Base-by-base conservation (phyloP, 2,329 filamentous ascomycete species). In the Ramichloridium luteum region DNA sequence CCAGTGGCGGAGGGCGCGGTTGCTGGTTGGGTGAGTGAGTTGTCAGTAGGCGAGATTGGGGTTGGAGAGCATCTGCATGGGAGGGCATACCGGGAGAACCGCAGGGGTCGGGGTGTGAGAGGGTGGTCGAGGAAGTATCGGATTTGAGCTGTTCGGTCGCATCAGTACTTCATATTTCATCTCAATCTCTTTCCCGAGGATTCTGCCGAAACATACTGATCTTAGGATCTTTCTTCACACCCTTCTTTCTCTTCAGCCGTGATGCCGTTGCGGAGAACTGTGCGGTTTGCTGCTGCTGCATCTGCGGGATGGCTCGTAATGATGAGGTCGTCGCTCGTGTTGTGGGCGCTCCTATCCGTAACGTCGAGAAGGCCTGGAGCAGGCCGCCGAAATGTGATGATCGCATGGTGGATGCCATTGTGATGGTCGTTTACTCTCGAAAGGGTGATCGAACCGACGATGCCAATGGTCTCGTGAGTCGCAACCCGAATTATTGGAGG, bases 1-100 rank as follows among this genome's bases (percentile, higher is more conserved):
- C 90, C 90, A 98, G 68, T 98, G 90, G 28, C 90, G 82, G 43
- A 98, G 75, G 59, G 76, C 72, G 35, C 90, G 77, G 58, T 80
- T 80, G 47, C 47, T 42, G 27, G 20, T 31, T 13, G 18, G 25
- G 13, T 11, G 8, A 18, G 13, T 33, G 27, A 17, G 14, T 12
- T 6, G 12, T 12, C 14, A n/a, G 27, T 16, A 6, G 14, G 22
- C 10, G 13, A n/a, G 8, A 11, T 16, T 25, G 15, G 9, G 11
- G 13, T 13, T 28, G 31, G 3, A 12, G 16, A 12, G 13, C 13
- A 16, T 23, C 16, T 10, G 15, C 12, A 10, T 13, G 16, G 20
- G 3, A 4, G 16, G 15, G 15, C 34, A 30, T 46, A 46, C 43
- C 88, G 84, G 25, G 75, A 84, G 71, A 96, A 86, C 49, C 84